Percentiles rank a stretch among this genome's conserved stretches.
phyloP scores from a whole-genome alignment of 1,139 yeast species.

The Dujonia santamariae region DNA sequence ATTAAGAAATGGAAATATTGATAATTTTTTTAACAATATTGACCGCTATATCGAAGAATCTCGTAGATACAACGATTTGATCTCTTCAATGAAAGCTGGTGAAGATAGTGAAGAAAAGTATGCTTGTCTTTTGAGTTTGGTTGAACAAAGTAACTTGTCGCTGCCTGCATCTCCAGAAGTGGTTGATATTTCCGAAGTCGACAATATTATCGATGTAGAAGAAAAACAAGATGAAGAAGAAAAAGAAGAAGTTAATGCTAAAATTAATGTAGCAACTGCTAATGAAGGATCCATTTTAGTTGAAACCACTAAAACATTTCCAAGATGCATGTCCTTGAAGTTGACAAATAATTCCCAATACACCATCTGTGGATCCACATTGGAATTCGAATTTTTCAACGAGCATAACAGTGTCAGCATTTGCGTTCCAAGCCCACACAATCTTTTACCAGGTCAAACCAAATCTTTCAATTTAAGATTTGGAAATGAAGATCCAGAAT shows the following conservation, averaged over 20 bases:
- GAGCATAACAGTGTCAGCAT: conserved; percentile 15
- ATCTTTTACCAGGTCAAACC: conserved; percentile 26
- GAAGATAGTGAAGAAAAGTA: conserved; percentile 21
- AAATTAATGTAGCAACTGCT: background rate
- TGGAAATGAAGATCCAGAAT: conserved; percentile 14
- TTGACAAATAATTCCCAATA: conserved; percentile 24
- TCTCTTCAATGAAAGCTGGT: conserved; percentile 11
- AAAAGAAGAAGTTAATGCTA: background rate
- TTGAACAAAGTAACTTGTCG: conserved; percentile 11
- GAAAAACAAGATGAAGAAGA: background rate
- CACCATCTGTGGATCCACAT: conserved; percentile 27
- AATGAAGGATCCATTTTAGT: conserved; percentile 1
- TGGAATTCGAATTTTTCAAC: conserved; percentile 22
- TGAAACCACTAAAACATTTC: conserved; percentile 8
- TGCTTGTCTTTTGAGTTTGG: conserved; percentile 20
- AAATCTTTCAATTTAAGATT: conserved; percentile 25
- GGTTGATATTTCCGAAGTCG: background rate
- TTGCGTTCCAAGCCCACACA: conserved; percentile 25
- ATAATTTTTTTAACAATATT: conserved; percentile 20
- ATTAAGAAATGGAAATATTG: conserved; percentile 17
- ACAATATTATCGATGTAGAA: background rate
- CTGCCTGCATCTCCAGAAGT: too few relatives aligned
- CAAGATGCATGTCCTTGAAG: conserved; percentile 25
- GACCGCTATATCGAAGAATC: conserved; percentile 22
- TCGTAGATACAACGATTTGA: conserved; percentile 23